Evolutionary conservation across 768 basidiomycete species (phyloP).

Genomic region (Suillus spraguei): DNA sequence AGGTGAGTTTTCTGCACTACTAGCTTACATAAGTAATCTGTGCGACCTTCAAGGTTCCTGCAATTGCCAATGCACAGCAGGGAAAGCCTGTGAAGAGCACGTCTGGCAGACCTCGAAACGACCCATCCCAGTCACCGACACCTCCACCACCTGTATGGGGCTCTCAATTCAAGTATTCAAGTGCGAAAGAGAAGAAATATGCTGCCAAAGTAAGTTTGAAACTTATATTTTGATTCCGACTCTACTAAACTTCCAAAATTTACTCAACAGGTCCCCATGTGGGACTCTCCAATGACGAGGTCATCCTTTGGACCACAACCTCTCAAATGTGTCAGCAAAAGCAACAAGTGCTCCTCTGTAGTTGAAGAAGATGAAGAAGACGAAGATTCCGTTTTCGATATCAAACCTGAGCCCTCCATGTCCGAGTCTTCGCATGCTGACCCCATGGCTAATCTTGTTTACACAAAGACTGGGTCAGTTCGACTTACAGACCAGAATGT

Average conservation of each 20-base stretch:
- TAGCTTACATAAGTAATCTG: not conserved
- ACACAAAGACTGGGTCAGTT: too few relatives aligned
- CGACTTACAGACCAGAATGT: too few relatives aligned
- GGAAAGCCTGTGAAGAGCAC: not conserved
- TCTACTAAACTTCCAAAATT: not conserved
- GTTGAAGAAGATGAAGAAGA: not conserved
- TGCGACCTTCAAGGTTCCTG: not conserved
- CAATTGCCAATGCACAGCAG: not conserved
- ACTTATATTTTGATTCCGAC: not conserved
- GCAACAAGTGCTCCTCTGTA: not conserved
- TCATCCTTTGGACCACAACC: not conserved
- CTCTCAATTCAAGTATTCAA: too few relatives aligned
- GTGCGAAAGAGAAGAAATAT: not conserved
- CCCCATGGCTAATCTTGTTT: not conserved
- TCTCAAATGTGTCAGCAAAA: not conserved
- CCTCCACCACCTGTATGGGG: slow-evolving; percentile 2
- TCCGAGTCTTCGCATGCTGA: not conserved
- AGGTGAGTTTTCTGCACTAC: not conserved
- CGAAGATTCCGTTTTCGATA: not conserved
- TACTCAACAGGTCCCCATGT: not conserved
- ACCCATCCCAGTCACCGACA: not conserved
- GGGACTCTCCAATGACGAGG: not conserved
- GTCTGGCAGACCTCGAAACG: not conserved
- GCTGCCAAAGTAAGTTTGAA: not conserved
- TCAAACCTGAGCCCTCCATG: not conserved